A percentile compares a stretch with the other conserved stretches of the same genome.
Evolutionary conservation across 2,329 filamentous ascomycete species (phyloP).

Genomic region (Aspergillus tanneri): DNA sequence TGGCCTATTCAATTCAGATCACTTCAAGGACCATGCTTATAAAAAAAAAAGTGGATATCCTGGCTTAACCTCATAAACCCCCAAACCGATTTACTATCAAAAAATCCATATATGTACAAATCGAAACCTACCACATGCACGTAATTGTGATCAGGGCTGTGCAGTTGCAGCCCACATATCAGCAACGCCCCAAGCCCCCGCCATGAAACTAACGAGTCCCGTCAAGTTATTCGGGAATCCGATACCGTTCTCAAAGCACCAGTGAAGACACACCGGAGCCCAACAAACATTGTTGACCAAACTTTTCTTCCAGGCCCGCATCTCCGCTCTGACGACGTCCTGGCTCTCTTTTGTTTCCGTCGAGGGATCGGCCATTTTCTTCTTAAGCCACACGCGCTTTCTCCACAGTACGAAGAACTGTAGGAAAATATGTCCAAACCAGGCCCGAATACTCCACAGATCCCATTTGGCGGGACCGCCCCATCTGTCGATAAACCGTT

Average conservation of each 20-base stretch:
- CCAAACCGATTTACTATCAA: neutral
- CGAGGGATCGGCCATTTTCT: constrained; percentile 23
- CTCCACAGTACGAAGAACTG: constrained; percentile 68
- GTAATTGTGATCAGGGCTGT: constrained; percentile 8
- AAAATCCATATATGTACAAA: constrained; percentile 2
- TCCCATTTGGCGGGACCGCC: constrained; percentile 62
- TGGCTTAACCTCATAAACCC: neutral
- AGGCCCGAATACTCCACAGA: constrained; percentile 74
- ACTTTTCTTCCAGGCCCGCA: constrained; percentile 61
- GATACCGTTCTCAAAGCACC: constrained; percentile 68
- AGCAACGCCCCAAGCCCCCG: constrained; percentile 46
- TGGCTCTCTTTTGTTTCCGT: constrained; percentile 30
- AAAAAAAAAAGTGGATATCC: neutral
- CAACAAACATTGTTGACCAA: constrained; percentile 70
- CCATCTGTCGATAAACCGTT: constrained; percentile 38
- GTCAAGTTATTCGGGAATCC: constrained; percentile 58
- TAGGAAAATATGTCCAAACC: constrained; percentile 73
- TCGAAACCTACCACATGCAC: constrained; percentile 5
- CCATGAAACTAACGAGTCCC: constrained; percentile 58
- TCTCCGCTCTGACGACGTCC: constrained; percentile 31
- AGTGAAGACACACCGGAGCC: constrained; percentile 81
- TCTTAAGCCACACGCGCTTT: constrained; percentile 37
- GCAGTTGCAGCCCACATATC: constrained; percentile 48
- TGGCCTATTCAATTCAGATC: too few relatives aligned
- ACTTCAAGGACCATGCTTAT: neutral